Percentiles rank a stretch among this genome's conserved stretches.
Conservation (phyloP, 148 eudicot genomes). For the Tetragonia tetragonoides region DNA sequence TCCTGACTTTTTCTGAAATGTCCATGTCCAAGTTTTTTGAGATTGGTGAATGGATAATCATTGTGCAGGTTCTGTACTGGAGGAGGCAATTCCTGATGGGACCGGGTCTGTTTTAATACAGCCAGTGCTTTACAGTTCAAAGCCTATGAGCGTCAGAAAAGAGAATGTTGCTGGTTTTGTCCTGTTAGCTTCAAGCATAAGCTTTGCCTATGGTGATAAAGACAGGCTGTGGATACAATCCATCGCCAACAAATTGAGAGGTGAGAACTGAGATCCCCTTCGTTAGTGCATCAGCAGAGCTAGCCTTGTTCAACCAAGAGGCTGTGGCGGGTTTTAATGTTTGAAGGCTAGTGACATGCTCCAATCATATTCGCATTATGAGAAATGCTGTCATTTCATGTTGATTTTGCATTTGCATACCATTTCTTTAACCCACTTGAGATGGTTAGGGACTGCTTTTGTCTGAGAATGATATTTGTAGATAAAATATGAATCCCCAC, state of each 20-base stretch:
- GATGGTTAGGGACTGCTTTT: conserved; percentile 5
- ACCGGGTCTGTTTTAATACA: conserved; percentile 66
- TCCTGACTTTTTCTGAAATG: neutral
- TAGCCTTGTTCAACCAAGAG: conserved; percentile 1
- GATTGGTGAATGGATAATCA: neutral
- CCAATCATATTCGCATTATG: neutral
- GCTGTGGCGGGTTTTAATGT: neutral
- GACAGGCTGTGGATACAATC: conserved; percentile 83
- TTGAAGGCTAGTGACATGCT: neutral
- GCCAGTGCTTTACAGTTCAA: conserved; percentile 38
- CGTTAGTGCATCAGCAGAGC: conserved; percentile 1
- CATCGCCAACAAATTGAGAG: conserved; percentile 68
- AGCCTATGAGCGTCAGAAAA: conserved; percentile 12
- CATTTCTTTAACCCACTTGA: conserved; percentile 2
- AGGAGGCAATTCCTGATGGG: conserved; percentile 70
- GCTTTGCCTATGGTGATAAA: conserved; percentile 67
- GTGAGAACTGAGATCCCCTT: conserved; percentile 15
- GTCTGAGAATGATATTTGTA: neutral
- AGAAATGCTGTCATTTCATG: neutral
- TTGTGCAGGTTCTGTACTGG: conserved; percentile 53
- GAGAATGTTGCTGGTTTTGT: conserved; percentile 54
- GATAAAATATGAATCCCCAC: too few species aligned
- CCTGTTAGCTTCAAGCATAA: conserved; percentile 66
- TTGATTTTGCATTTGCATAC: conserved; percentile 6
- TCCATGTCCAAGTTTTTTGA: neutral